phyloP scores from a whole-genome alignment of 805 yeast genomes.

The Candida caryicola region DNA sequence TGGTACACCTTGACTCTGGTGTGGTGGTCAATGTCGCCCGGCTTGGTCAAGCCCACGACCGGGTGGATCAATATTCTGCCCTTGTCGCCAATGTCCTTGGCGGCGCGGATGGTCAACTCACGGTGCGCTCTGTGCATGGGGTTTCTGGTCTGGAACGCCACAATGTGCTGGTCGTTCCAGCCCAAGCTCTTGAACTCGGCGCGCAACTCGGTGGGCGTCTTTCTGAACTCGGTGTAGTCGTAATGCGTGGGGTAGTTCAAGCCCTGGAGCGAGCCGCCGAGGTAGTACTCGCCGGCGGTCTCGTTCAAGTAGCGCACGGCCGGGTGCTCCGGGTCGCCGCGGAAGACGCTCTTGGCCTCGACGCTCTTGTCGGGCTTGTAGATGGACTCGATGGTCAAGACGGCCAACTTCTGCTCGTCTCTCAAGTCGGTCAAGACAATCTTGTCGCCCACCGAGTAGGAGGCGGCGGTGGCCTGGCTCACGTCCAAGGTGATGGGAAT shows the following conservation, averaged over 20 bases:
- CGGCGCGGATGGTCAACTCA: slow-evolving; percentile 93
- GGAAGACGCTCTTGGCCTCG: slow-evolving; percentile 84
- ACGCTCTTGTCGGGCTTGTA: slow-evolving; percentile 74
- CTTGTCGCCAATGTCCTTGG: slow-evolving; percentile 84
- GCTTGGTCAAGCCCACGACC: slow-evolving; percentile 94
- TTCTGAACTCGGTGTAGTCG: slow-evolving; percentile 83
- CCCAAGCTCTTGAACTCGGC: slow-evolving; percentile 75
- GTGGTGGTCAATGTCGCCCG: slow-evolving; percentile 97
- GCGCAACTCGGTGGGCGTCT: slow-evolving; percentile 88
- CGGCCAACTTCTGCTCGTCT: slow-evolving; percentile 75
- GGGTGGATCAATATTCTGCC: slow-evolving; percentile 83
- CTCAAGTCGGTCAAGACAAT: slow-evolving; percentile 77
- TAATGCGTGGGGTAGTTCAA: slow-evolving; percentile 81
- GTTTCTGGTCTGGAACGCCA: slow-evolving; percentile 96
- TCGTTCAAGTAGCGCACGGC: slow-evolving; percentile 74
- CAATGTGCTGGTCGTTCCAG: slow-evolving; percentile 74
- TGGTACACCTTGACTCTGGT: slow-evolving; percentile 95
- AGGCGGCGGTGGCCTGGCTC: slow-evolving; percentile 44
- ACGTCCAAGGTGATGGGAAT: slow-evolving; percentile 92
- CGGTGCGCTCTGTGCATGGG: slow-evolving; percentile 99
- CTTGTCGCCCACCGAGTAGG: slow-evolving; percentile 54
- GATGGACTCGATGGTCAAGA: slow-evolving; percentile 73
- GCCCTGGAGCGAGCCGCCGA: slow-evolving; percentile 88
- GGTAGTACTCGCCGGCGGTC: slow-evolving; percentile 75
- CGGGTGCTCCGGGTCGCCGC: slow-evolving; percentile 98